Base-by-base conservation (phyloP, 225 moss, liverwort and hornwort species). In the Physcomitrellopsis africana region DNA sequence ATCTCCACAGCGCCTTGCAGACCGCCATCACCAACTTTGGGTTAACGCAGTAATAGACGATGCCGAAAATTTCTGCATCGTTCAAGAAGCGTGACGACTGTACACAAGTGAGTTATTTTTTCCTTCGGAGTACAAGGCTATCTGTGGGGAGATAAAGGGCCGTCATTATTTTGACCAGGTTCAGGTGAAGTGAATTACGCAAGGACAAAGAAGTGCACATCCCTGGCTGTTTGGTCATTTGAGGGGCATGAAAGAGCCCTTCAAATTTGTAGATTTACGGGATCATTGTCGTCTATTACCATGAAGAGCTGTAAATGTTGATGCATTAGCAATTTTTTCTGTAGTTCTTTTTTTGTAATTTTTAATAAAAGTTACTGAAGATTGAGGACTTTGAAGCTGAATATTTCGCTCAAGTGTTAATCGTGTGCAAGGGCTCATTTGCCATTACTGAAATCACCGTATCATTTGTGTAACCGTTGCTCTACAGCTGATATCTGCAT, bases 1-100 rank as follows among this genome's bases (percentile, higher is more conserved):
- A 88, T 62, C 80, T 96, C 68, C 96, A 94, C 83, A 86, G 86
- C 49, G 85, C 92, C 22, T 82, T 96, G 76, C 96, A 96, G 83
- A 88, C 75, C 15, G 86, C 92, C 58, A 90, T 89, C 59, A 74
- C 78, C 62, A 79, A 81, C 67, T 86, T 77, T 6, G 77, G 75
- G 16, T 45, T 37, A 37, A 37, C 70, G 13, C 72, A 69, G 23
- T 69, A 65, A 17, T 84, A 84, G 73, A 43, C 69, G 17, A 11
- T 55, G 32, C 7, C 32, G 32, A 37, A 37, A 37, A 37, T 37
- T 7, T 5, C 32, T 2, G 4, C 32, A 37, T 37, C 32, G 4
- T 43, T 70, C 60, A 42, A 11, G 68, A 27, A 11, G 24, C n/a
- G n/a, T 48, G 22, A 46, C 20, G 56, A 23, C 16, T 58, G 10